phyloP scores from a whole-genome alignment of 2,329 filamentous ascomycete genomes.

The Pseudopithomyces chartarum region DNA sequence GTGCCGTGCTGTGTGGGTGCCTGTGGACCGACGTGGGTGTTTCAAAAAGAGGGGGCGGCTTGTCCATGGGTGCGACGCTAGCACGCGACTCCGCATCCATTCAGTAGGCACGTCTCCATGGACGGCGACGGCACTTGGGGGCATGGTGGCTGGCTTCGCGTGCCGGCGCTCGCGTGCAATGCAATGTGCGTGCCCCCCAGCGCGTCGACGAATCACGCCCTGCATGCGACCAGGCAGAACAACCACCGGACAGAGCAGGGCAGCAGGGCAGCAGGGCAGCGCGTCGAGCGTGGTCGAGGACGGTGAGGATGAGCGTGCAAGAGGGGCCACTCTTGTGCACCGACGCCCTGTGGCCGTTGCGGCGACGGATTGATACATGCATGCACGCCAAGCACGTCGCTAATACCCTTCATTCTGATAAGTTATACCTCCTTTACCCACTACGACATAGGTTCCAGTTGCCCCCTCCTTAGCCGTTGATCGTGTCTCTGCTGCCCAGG shows the following conservation, averaged over 20 bases:
- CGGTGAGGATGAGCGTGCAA: too few relatives aligned
- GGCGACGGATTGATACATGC: conserved; percentile 1
- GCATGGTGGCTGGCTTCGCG: too few relatives aligned
- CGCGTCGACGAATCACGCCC: background rate
- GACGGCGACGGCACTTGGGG: too few relatives aligned
- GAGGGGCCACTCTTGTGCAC: too few relatives aligned
- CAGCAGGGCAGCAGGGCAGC: background rate
- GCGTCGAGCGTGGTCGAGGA: background rate
- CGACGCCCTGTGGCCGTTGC: conserved; percentile 1
- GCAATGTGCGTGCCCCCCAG: background rate
- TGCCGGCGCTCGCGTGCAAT: background rate
- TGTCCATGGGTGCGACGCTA: background rate
- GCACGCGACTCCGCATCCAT: background rate
- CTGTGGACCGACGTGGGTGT: background rate
- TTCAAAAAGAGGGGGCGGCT: background rate
- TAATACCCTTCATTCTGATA: conserved; percentile 9
- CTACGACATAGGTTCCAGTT: background rate
- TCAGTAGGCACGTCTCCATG: background rate
- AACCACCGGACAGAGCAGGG: background rate
- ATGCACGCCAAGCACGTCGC: conserved; percentile 1
- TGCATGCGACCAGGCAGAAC: background rate
- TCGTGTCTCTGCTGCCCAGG: conserved; percentile 4
- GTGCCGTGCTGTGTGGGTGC: background rate
- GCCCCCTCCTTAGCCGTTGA: conserved; percentile 6
- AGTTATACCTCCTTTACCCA: conserved; percentile 5